phyloP scores from a whole-genome alignment of 2,329 filamentous ascomycete genomes.

The Blastomyces parvus region DNA sequence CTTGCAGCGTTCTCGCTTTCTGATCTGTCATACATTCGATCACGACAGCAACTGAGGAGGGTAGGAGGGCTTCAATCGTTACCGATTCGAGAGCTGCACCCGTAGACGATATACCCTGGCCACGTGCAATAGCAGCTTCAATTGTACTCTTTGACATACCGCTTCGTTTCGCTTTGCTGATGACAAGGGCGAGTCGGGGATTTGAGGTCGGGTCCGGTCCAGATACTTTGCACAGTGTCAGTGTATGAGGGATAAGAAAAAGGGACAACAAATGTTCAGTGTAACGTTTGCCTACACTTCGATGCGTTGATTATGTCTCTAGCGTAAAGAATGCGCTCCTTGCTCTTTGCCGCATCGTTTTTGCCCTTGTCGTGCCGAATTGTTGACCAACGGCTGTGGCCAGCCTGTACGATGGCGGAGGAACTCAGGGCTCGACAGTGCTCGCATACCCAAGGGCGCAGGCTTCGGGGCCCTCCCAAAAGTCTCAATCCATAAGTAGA shows the following conservation, averaged over 20 bases:
- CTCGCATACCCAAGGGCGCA: conserved; percentile 16
- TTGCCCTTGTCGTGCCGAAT: conserved; percentile 92
- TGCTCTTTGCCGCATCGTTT: conserved; percentile 65
- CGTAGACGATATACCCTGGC: conserved; percentile 68
- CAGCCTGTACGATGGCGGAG: conserved; percentile 45
- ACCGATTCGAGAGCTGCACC: conserved; percentile 69
- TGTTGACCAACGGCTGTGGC: conserved; percentile 91
- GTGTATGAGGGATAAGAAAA: background rate
- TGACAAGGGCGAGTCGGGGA: conserved; percentile 61
- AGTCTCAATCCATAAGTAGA: conserved; percentile 6
- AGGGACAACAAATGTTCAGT: background rate
- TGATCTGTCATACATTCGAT: conserved; percentile 81
- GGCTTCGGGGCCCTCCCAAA: conserved; percentile 4
- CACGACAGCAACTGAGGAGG: conserved; percentile 63
- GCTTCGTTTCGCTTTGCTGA: conserved; percentile 71
- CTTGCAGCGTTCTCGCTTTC: conserved; percentile 61
- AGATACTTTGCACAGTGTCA: conserved; percentile 46
- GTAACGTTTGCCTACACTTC: conserved; percentile 47
- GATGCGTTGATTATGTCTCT: conserved; percentile 66
- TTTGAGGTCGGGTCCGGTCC: conserved; percentile 67
- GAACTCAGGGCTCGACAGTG: conserved; percentile 41
- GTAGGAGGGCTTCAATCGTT: conserved; percentile 71
- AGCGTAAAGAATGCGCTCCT: conserved; percentile 56
- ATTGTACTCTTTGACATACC: conserved; percentile 77
- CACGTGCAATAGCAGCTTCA: conserved; percentile 75